Conservation (phyloP, 192 early-diverging fungal genomes). For the Paraglomus occultum region DNA sequence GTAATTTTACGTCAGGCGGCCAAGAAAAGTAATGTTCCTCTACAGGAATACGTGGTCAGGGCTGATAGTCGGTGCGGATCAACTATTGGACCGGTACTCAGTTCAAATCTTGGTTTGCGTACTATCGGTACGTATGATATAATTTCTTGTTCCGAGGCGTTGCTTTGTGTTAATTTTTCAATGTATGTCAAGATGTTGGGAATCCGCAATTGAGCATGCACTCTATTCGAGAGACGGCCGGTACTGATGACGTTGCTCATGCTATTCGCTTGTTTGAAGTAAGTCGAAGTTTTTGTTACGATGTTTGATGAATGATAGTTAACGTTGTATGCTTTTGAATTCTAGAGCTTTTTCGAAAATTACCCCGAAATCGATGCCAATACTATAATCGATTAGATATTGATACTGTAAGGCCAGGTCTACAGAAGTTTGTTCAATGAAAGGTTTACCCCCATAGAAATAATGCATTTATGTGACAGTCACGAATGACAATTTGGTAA, state of each 20-base stretch:
- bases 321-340: background rate
- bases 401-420: too few relatives aligned
- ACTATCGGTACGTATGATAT: constrained; percentile 73
- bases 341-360: constrained; percentile 63
- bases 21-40: constrained; percentile 68
- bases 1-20: constrained; percentile 77
- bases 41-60: constrained; percentile 90
- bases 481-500: too few relatives aligned
- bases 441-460: too few relatives aligned
- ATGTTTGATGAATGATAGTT: constrained; percentile 2
- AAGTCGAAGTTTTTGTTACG: constrained; percentile 16
- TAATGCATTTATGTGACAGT: too few relatives aligned
- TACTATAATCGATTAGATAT: constrained; percentile 54
- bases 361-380: constrained; percentile 52
- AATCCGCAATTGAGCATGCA: constrained; percentile 98
- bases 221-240: constrained; percentile 90
- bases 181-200: constrained; percentile 70
- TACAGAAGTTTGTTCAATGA: too few relatives aligned
- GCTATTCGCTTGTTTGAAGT: constrained; percentile 85
- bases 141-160: background rate
- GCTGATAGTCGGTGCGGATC: constrained; percentile 95
- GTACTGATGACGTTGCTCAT: constrained; percentile 81
- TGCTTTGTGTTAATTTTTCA: background rate
- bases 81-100: constrained; percentile 97
- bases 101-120: constrained; percentile 88